Evolutionary conservation across 306 rosid species (phyloP), one percentile per base, ranked within the genome.

Genomic region (Cucurbita moschata): DNA sequence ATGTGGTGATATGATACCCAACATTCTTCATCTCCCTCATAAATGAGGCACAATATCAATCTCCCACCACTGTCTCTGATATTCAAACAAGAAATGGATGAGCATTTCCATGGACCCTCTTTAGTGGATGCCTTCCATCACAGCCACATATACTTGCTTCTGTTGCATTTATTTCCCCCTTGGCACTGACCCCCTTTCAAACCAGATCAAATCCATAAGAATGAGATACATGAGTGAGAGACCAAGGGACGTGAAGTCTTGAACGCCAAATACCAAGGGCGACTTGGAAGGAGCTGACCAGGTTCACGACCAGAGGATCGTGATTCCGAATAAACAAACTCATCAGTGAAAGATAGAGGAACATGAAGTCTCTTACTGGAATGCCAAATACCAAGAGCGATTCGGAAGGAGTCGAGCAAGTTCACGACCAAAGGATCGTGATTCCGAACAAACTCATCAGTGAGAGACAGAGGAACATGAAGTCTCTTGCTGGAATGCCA

Each of bases 111-210:
- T 46, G 77, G 69, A 44, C 77, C 77, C 77, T 49, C 81, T 70
- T 79, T 72, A 75, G 16, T 61, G 74, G 76, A 44, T 26, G 68
- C 26, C 26, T 53, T 68, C 76, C 40, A 69, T 76, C 74, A 18
- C 59, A 77, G 64, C 98, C 98, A 90, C 89, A 94, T 35, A 90
- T 35, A 90, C 87, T 87, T 75, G 47, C 79, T 74, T 87, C 85
- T 84, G 86, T 83, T 50, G 73, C 89, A 93, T 88, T 93, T 80
- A 90, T 79, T 74, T 4, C 11, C 55, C 66, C 67, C 44, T 76
- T 53, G n/a, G n/a, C n/a, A 40, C 39, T 40, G n/a, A 40, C 42
- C 61, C 37, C 6, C n/a, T 26, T 44, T 14, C 4, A 8, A 23
- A 69, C 11, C 74, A 46, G 6, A 62, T 12, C 16, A 49, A 46